These are phyloP conservation scores for Epichloe sibirici DNA, from an alignment of 2,329 filamentous ascomycete species.

Conservation along the genomic window DNA sequence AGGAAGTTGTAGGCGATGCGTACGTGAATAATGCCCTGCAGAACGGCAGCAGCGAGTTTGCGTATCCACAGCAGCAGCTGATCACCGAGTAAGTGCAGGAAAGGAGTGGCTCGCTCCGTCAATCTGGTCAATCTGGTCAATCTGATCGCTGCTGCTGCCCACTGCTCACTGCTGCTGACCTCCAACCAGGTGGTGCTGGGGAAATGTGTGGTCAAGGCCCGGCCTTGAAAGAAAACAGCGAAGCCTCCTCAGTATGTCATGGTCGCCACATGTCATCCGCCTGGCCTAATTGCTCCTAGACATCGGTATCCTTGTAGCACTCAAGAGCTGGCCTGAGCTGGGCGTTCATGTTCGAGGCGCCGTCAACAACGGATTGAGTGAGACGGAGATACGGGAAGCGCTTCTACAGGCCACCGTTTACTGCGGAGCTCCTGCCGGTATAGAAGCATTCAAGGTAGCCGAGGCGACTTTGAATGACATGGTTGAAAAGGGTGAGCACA, in stretches of 20 bases:
- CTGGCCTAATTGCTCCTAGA: not conserved
- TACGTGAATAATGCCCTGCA: constrained; percentile 44
- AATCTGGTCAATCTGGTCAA: too few species aligned
- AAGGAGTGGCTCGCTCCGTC: too few species aligned
- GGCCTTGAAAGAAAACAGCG: constrained; percentile 48
- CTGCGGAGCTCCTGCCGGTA: constrained; percentile 27
- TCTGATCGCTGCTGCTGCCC: too few species aligned
- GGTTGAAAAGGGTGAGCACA: constrained; percentile 13
- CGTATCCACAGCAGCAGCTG: constrained; percentile 33
- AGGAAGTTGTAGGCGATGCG: constrained; percentile 42
- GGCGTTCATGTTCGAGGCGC: constrained; percentile 49
- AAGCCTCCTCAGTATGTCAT: constrained; percentile 25
- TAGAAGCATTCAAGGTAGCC: constrained; percentile 22
- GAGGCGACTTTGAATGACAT: constrained; percentile 15
- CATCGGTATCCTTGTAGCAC: constrained; percentile 48
- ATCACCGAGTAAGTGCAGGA: constrained; percentile 33
- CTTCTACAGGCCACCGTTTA: constrained; percentile 31
- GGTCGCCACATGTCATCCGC: not conserved
- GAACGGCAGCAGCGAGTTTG: constrained; percentile 22
- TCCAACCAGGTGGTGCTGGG: constrained; percentile 34
- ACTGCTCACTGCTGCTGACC: not conserved
- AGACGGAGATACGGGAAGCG: constrained; percentile 42
- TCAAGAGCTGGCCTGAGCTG: constrained; percentile 46
- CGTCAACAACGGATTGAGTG: constrained; percentile 46
- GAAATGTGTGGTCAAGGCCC: constrained; percentile 47